These are phyloP conservation scores for Saccharomycopsis schoenii DNA, from an alignment of 805 yeast species.

Conservation along the genomic window DNA sequence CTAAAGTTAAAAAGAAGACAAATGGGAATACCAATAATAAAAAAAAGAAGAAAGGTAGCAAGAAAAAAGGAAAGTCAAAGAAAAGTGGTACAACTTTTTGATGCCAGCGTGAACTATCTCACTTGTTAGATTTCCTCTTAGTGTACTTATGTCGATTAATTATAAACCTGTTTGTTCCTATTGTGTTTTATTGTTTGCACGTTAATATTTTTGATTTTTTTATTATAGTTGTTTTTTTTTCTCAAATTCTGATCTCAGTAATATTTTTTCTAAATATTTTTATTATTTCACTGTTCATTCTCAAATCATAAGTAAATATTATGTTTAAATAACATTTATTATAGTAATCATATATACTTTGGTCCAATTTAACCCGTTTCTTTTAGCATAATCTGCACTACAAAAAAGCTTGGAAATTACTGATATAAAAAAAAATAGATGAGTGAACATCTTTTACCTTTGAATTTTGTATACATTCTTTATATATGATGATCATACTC, in stretches of 20 bases:
- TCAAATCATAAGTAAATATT: too few relatives aligned
- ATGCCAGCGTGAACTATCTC: background rate
- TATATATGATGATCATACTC: background rate
- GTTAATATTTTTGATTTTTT: too few relatives aligned
- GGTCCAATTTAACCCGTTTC: too few relatives aligned
- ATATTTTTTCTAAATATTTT: too few relatives aligned
- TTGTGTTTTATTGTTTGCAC: background rate
- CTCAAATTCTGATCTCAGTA: too few relatives aligned
- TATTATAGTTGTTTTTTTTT: too few relatives aligned
- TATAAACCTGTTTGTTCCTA: background rate
- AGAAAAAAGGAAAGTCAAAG: constrained; percentile 6
- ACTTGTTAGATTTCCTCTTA: background rate
- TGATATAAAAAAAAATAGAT: too few relatives aligned
- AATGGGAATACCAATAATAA: background rate
- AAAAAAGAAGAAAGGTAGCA: constrained; percentile 2
- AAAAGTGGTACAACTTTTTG: constrained; percentile 10
- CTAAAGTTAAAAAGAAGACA: background rate
- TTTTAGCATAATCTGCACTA: too few relatives aligned
- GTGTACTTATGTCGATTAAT: background rate
- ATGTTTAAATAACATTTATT: too few relatives aligned
- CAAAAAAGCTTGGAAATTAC: too few relatives aligned
- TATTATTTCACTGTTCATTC: too few relatives aligned
- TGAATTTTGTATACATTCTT: background rate
- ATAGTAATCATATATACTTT: too few relatives aligned
- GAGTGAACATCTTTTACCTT: background rate